Conservation (phyloP, 1,284 basidiomycete genomes). For the Meripilus lineatus region DNA sequence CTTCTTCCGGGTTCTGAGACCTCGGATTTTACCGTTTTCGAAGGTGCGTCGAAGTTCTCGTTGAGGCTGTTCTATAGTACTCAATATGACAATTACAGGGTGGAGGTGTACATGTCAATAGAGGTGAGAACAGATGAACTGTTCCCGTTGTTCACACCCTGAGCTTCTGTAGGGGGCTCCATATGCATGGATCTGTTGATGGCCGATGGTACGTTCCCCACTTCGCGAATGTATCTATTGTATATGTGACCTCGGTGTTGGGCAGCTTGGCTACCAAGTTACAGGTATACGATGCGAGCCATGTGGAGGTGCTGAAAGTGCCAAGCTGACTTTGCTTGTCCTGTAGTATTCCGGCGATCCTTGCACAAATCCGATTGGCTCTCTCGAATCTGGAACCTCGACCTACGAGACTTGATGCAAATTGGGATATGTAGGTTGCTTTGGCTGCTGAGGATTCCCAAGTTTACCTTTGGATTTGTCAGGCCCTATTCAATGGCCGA, state of each 20-base stretch:
- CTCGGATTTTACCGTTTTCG: constrained; percentile 55
- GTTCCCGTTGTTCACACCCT: no score
- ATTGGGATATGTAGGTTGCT: constrained; percentile 32
- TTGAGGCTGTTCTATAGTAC: no score
- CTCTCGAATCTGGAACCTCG: constrained; percentile 55
- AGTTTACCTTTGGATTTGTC: no score
- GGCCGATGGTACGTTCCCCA: constrained; percentile 51
- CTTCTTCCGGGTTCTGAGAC: constrained; percentile 59
- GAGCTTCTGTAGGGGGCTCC: constrained; percentile 63
- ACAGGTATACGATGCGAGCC: constrained; percentile 38
- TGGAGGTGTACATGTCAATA: constrained; percentile 60
- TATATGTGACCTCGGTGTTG: no score
- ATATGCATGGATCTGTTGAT: constrained; percentile 68
- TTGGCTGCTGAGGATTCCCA: no score
- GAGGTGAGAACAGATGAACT: no score
- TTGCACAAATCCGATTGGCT: constrained; percentile 59
- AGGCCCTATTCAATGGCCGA: constrained; percentile 48
- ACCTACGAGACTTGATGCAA: constrained; percentile 46
- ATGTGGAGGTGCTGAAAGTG: no score
- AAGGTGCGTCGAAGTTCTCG: constrained; percentile 23
- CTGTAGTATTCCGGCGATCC: constrained; percentile 49
- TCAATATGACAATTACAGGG: no score
- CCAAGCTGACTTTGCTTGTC: no score
- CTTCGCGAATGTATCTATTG: no score
- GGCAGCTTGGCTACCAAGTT: constrained; percentile 65